Conservation (phyloP, 345 rosid species). For the Odontarrhena argentea region DNA sequence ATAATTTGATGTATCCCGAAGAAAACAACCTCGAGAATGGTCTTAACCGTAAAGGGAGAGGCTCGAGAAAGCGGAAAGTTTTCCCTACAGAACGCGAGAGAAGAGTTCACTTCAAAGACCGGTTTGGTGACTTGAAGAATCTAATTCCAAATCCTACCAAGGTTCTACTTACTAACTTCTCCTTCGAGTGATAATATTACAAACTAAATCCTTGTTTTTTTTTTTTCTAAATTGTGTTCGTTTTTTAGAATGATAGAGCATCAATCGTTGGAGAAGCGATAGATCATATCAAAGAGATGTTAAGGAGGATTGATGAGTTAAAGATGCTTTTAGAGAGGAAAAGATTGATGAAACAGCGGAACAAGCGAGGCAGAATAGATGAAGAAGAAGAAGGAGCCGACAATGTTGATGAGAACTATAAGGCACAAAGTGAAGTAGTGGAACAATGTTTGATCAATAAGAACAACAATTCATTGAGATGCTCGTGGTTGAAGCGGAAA, state of each 20-base stretch:
- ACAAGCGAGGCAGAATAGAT: conserved; percentile 48
- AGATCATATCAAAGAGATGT: conserved; percentile 70
- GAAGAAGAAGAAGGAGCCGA: conserved; percentile 47
- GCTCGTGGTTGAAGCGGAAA: conserved; percentile 88
- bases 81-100: conserved; percentile 63
- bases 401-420: conserved; percentile 43
- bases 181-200: neutral
- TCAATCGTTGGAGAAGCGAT: conserved; percentile 77
- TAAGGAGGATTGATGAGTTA: conserved; percentile 57
- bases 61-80: conserved; percentile 56
- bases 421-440: conserved; percentile 47
- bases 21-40: conserved; percentile 48
- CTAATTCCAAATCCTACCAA: conserved; percentile 71
- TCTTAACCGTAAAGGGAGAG: conserved; percentile 47
- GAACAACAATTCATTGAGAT: conserved; percentile 48
- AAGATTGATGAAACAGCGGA: conserved; percentile 53
- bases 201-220: neutral
- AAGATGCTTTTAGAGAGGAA: conserved; percentile 69
- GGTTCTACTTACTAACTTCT: conserved; percentile 43
- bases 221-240: neutral
- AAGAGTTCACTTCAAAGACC: conserved; percentile 63
- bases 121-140: conserved; percentile 49
- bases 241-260: conserved; percentile 61
- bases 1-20: conserved; percentile 31
- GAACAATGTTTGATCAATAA: conserved; percentile 47